Conservation (phyloP, 352 stramenopile species). For the Pythium periplocum region DNA sequence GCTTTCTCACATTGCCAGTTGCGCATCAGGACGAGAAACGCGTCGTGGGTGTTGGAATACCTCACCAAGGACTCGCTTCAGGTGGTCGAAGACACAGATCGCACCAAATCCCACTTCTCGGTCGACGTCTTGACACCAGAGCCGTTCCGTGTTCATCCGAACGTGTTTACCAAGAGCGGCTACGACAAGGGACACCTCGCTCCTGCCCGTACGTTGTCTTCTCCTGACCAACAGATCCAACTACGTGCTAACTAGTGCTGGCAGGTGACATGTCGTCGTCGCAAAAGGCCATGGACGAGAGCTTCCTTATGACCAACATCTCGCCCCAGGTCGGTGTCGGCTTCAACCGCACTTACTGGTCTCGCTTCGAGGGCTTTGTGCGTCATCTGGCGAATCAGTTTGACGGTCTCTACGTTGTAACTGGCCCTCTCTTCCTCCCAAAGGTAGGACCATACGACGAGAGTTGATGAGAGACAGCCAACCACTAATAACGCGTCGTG, state of each 20-base stretch:
- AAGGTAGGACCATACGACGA: slow-evolving; percentile 23
- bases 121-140: slow-evolving; percentile 68
- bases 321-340: slow-evolving; percentile 87
- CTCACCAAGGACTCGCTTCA: slow-evolving; percentile 69
- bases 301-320: slow-evolving; percentile 95
- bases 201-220: slow-evolving; percentile 57
- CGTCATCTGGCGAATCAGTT: slow-evolving; percentile 75
- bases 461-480: too few species aligned
- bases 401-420: slow-evolving; percentile 87
- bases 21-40: slow-evolving; percentile 60
- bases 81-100: slow-evolving; percentile 62
- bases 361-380: slow-evolving; percentile 82
- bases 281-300: slow-evolving; percentile 87
- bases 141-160: slow-evolving; percentile 83
- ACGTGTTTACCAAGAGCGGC: slow-evolving; percentile 86
- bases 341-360: slow-evolving; percentile 89
- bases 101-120: slow-evolving; percentile 84
- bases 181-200: slow-evolving; percentile 95
- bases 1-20: too few species aligned
- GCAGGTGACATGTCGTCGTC: slow-evolving; percentile 80
- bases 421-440: slow-evolving; percentile 91
- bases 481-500: too few species aligned
- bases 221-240: neutral
- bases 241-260: neutral
- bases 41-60: slow-evolving; percentile 83